Evolutionary conservation across 2,329 filamentous ascomycete genomes (phyloP), one percentile per base, ranked within the genome.

Genomic region (Aureobasidium mangrovei): DNA sequence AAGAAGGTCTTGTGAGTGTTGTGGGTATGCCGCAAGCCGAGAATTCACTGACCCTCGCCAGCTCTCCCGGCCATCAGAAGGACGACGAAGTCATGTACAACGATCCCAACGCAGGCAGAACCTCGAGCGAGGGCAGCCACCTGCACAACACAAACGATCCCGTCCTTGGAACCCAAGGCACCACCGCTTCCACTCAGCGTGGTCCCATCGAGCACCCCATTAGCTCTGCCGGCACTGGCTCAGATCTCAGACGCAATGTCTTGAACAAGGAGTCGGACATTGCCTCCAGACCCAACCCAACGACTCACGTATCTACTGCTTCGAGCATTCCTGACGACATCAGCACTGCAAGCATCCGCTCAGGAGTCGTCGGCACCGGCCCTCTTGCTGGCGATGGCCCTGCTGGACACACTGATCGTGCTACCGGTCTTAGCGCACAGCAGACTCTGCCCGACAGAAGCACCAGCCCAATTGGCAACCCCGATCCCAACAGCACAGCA

Each of bases 1-100:
- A 74, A 73, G 67, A 68, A 65, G 60, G 63, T 74, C 52, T 62
- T 74, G 70, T 72, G 60, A 59, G 70, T 61, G 26, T 18, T 24
- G 18, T 18, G 18, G 18, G 18, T 18, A 18, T 18, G 18, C 18
- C 18, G 18, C 18, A 18, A 18, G 18, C 1, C 18, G 18, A 18
- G 10, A 35, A 31, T 39, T n/a, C 24, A 49, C 48, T 56, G 42
- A 56, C 52, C 9, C 10, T 33, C n/a, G 27, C 26, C 39, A 67
- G 63, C 51, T 62, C 62, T 39, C 60, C 63, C 42, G 63, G 65
- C 43, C 60, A 65, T 32, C 57, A 62, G 54, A 69, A 72, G 61
- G 65, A 68, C 52, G 61, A 64, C 29, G 63, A 72, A 57, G 61
- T 66, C 57, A 62, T 70, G 55, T 66, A 69, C 48, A 63, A 65